These are phyloP conservation scores for Trypanosoma boissoni DNA, from an alignment of 208 protist species.

Conservation along the genomic window DNA sequence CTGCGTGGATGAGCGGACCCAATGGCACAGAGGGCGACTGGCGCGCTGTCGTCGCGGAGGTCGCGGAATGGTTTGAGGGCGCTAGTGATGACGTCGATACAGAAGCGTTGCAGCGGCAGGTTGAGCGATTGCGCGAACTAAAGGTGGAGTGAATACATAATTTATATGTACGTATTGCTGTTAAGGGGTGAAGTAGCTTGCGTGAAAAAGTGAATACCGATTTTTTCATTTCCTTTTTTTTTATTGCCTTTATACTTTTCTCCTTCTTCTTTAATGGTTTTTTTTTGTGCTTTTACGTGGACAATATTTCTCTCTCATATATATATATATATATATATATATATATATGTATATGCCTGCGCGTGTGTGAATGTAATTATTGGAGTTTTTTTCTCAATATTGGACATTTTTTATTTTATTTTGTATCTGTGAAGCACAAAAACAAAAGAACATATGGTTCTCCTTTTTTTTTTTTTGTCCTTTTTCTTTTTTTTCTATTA, in stretches of 20 bases:
- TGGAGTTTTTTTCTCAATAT: not conserved
- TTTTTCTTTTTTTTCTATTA: not conserved
- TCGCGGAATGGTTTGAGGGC: conserved; percentile 49
- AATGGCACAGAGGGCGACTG: conserved; percentile 20
- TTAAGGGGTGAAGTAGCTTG: too few species aligned
- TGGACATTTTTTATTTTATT: not conserved
- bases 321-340: not conserved
- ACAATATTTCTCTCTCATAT: too few species aligned
- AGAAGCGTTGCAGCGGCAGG: conserved; percentile 13
- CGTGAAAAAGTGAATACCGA: not conserved
- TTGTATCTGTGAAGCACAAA: not conserved
- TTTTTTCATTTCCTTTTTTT: not conserved
- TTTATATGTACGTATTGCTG: too few species aligned
- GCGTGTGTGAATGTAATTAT: not conserved
- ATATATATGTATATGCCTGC: not conserved
- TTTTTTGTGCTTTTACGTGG: not conserved
- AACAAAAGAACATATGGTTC: not conserved
- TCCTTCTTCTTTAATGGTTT: not conserved
- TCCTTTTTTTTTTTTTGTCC: not conserved
- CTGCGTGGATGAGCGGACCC: conserved; percentile 29
- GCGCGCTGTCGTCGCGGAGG: conserved; percentile 29
- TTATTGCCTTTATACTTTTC: not conserved
- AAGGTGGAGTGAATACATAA: conserved; percentile 15
- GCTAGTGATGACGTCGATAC: conserved; percentile 16
- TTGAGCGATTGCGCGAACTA: conserved; percentile 31